Evolutionary conservation across 2,329 filamentous ascomycete genomes (phyloP).

Genomic region (Claviceps sp.): DNA sequence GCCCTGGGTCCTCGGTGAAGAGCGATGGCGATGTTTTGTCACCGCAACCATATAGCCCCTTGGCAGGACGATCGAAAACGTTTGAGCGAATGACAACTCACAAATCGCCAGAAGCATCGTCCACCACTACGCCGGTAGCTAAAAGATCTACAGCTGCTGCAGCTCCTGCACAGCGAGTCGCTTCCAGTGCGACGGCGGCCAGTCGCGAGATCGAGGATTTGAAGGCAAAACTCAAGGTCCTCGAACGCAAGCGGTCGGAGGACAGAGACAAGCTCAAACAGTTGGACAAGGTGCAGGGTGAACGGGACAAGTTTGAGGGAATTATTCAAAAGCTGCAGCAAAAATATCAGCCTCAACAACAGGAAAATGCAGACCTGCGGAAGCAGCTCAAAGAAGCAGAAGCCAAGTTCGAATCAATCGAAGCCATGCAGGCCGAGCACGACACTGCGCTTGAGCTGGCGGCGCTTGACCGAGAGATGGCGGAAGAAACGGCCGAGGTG

Average conservation of each 20-base stretch:
- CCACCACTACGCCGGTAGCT: conserved; percentile 18
- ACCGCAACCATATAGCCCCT: conserved; percentile 36
- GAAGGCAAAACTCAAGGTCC: conserved; percentile 71
- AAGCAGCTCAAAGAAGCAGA: conserved; percentile 69
- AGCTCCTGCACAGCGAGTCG: conserved; percentile 22
- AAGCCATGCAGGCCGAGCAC: conserved; percentile 63
- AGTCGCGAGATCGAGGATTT: conserved; percentile 70
- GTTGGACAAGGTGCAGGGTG: conserved; percentile 61
- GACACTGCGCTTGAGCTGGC: conserved; percentile 78
- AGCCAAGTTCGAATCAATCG: conserved; percentile 50
- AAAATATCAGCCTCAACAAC: conserved; percentile 75
- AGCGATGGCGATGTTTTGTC: conserved; percentile 37
- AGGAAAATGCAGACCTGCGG: conserved; percentile 64
- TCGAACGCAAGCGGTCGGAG: conserved; percentile 78
- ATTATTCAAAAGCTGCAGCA: conserved; percentile 85
- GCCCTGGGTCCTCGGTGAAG: conserved; percentile 32
- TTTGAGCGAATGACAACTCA: conserved; percentile 37
- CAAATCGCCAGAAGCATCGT: conserved; percentile 14
- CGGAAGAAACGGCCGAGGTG: conserved; percentile 79
- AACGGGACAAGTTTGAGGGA: conserved; percentile 64
- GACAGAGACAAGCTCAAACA: conserved; percentile 75
- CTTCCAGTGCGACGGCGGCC: conserved; percentile 36
- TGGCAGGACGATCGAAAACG: conserved; percentile 34
- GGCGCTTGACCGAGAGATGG: conserved; percentile 86
- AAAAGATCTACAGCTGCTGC: conserved; percentile 16